phyloP scores from a whole-genome alignment of 2,329 filamentous ascomycete species.

The Coniella vitis region DNA sequence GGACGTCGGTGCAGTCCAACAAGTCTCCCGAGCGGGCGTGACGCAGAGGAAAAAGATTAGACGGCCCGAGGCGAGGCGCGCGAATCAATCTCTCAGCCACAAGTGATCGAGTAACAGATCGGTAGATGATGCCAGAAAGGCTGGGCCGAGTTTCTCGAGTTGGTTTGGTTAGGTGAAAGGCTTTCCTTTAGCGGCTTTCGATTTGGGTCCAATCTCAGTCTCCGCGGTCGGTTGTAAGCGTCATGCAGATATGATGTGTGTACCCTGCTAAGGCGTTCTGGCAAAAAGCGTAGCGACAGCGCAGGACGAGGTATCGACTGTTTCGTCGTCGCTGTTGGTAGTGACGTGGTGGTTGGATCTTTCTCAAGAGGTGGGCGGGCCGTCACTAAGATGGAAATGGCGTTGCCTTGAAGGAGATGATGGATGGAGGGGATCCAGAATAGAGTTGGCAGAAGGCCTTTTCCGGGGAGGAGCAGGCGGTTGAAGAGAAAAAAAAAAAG shows the following conservation, averaged over 20 bases:
- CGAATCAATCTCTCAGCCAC: too few relatives aligned
- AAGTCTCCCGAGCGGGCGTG: too few relatives aligned
- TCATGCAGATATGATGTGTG: background rate
- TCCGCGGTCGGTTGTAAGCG: slow-evolving; percentile 3
- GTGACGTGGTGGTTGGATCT: too few relatives aligned
- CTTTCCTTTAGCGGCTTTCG: slow-evolving; percentile 13
- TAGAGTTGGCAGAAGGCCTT: background rate
- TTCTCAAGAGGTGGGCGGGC: too few relatives aligned
- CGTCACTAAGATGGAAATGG: background rate
- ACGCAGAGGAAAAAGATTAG: too few relatives aligned
- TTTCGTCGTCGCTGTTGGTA: too few relatives aligned
- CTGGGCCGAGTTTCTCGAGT: background rate
- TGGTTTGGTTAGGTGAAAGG: background rate
- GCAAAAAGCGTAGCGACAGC: background rate
- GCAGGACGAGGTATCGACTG: too few relatives aligned
- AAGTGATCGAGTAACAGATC: too few relatives aligned
- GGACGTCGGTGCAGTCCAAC: background rate
- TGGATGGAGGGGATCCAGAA: background rate
- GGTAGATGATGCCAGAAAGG: background rate
- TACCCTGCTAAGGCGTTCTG: background rate
- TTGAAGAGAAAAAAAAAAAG: slow-evolving; percentile 1
- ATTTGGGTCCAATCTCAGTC: slow-evolving; percentile 8
- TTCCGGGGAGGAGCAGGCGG: slow-evolving; percentile 2
- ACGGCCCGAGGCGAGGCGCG: too few relatives aligned
- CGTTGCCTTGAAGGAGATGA: background rate